Conservation (phyloP, 2,329 filamentous ascomycete genomes). For the Cladosporium oxysporum region DNA sequence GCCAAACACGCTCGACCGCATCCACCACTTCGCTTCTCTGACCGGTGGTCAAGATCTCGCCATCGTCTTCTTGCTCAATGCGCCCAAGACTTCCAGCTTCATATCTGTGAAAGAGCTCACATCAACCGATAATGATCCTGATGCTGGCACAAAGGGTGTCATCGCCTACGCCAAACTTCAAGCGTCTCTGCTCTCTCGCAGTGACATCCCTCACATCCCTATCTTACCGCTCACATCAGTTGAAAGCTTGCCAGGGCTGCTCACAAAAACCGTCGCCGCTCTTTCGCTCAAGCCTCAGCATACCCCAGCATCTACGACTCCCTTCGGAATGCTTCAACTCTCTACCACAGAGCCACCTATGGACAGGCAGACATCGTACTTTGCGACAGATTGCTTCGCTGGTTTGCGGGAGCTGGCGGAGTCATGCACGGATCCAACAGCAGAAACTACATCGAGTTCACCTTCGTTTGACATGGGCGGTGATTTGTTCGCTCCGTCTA, state of each 20-base stretch:
- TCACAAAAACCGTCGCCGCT: slow-evolving; percentile 17
- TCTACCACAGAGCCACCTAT: slow-evolving; percentile 31
- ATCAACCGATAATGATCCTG: neutral
- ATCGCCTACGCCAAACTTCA: slow-evolving; percentile 33
- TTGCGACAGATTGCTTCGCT: slow-evolving; percentile 32
- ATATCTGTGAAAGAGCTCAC: slow-evolving; percentile 23
- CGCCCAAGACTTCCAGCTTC: slow-evolving; percentile 22
- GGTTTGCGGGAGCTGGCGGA: slow-evolving; percentile 28
- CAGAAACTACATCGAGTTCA: slow-evolving; percentile 22
- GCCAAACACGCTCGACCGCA: slow-evolving; percentile 31
- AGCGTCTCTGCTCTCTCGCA: slow-evolving; percentile 26
- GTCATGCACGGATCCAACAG: slow-evolving; percentile 20
- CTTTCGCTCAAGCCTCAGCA: slow-evolving; percentile 14
- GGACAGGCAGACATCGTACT: slow-evolving; percentile 27
- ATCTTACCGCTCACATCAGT: slow-evolving; percentile 31
- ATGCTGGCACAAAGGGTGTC: slow-evolving; percentile 21
- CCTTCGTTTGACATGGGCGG: neutral
- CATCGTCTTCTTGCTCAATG: slow-evolving; percentile 36
- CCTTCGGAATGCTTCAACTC: slow-evolving; percentile 30
- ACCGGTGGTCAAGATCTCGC: slow-evolving; percentile 34
- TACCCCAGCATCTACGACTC: neutral
- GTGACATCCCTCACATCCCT: slow-evolving; percentile 29
- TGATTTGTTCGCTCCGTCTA: neutral
- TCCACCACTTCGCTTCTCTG: slow-evolving; percentile 35
- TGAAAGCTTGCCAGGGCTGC: slow-evolving; percentile 27